phyloP scores from a whole-genome alignment of 805 yeast species.

The Metschnikowia peoriensis region DNA sequence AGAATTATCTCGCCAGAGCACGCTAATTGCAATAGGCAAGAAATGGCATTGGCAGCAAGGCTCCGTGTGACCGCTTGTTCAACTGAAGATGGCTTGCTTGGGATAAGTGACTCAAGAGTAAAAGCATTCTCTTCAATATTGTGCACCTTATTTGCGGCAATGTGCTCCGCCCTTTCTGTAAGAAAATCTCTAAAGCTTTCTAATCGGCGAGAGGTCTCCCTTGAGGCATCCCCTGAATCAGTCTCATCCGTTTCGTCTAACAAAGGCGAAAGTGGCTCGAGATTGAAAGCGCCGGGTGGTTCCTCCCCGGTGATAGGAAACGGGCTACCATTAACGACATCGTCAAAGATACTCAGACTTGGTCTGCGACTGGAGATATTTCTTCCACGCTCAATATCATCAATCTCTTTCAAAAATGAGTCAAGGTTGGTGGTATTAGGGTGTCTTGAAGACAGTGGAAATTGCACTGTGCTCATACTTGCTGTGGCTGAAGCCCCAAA shows the following conservation, averaged over 20 bases:
- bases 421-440: slow-evolving; percentile 6
- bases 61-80: slow-evolving; percentile 8
- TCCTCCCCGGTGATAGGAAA: neutral
- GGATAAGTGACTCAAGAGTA: slow-evolving; percentile 13
- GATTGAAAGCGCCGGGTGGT: neutral
- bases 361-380: slow-evolving; percentile 10
- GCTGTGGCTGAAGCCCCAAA: slow-evolving; percentile 5
- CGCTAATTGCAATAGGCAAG: slow-evolving; percentile 17
- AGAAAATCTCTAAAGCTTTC: slow-evolving; percentile 10
- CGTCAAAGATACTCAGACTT: slow-evolving; percentile 12
- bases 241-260: slow-evolving; percentile 3
- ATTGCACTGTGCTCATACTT: neutral
- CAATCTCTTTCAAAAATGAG: slow-evolving; percentile 8
- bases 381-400: slow-evolving; percentile 18
- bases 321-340: neutral
- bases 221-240: neutral
- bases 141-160: neutral
- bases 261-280: slow-evolving; percentile 11
- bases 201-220: neutral
- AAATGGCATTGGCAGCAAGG: slow-evolving; percentile 17
- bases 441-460: slow-evolving; percentile 13
- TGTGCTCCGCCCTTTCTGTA: slow-evolving; percentile 6
- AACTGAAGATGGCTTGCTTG: slow-evolving; percentile 2
- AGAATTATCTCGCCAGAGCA: neutral
- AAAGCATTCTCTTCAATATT: neutral